Base-by-base conservation (phyloP, 2,329 filamentous ascomycete genomes). In the Fusarium virguliforme region DNA sequence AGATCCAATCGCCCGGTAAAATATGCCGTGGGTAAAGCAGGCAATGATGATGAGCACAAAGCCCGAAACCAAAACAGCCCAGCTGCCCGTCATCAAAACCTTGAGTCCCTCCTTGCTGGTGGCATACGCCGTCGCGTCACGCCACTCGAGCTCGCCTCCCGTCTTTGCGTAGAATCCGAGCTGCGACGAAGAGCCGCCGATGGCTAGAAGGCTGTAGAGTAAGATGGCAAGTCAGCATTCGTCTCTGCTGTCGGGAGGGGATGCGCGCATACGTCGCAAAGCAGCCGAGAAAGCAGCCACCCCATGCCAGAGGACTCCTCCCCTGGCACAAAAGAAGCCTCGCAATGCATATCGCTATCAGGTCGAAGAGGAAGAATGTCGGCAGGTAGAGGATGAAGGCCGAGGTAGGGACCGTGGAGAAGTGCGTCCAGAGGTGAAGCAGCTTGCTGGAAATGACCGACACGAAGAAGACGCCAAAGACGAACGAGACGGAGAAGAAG, bases 141-240 rank as follows among this genome's bases (percentile, higher is more conserved):
- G 71, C 78, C 78, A 80, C 54, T 79, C 74, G 9, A 80, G 66
- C 60, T 79, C 77, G 30, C 77, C 78, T 13, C 78, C 78, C 0
- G 78, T 79, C 54, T 79, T 73, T 53, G 71, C 66, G 56, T 68
- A 80, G 53, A 80, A 80, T 28, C 78, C 77, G 10, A 79, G 66
- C 54, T 80, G 77, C 6, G 78, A 78, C 3, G 78, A 67, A 22
- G 77, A 77, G 22, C 76, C 79, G 48, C 69, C 67, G 15, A 78
- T 56, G 1, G 74, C 74, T 7, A 79, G 55, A 13, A 78, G 28
- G 26, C 79, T 80, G 60, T 28, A 35, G 22, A 24, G 32, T 26
- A 8, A 24, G 15, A 38, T 53, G 18, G 12, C 6, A 50, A 32
- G 65, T 72, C 38, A 73, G 64, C 40, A 46, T 32, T 56, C 34